Evolutionary conservation across 495 filamentous ascomycete genomes (phyloP), one percentile per base, ranked within the genome.

Genomic region (Xylaria sp.): DNA sequence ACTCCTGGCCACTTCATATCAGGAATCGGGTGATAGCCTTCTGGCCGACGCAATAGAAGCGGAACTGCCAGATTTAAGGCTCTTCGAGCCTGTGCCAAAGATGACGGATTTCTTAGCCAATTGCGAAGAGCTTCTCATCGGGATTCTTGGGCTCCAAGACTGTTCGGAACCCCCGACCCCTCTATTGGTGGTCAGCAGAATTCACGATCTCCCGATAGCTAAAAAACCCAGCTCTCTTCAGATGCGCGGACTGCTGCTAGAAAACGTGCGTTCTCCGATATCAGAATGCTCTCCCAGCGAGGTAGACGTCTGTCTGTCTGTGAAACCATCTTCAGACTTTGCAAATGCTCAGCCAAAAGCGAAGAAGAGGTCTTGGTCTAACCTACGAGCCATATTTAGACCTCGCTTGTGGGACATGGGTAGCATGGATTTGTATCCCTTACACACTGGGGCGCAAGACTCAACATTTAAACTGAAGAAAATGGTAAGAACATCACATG

Each of bases 21-120:
- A 62, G 29, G 55, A 72, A 53, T 61, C 70, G 11, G 70, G 70
- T 40, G 43, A 72, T 19, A 72, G 41, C 17, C 63, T 67, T 33
- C 33, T 72, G 7, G 70, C 70, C 17, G 62, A 72, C 35, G 70
- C 70, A 35, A 72, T 72, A 19, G 70, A 72, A 35, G 70, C 70
- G 9, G 70, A 72, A 59, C 14, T 72, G 14, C 70, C 70, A 5
- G 70, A 59, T 44, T 17, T 72, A n/a, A 68, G 43, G 14, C 55
- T 72, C 24, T 62, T 17, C 21, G 70, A 72, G 33, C 70, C 70
- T 41, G 31, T 72, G n/a, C 70, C 70, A 35, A 72, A 57, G 61
- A 68, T 72, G 62, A 57, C 66, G 21, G 70, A 72, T n/a, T 72
- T 67, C 24, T 31, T 72, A n/a, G 41, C 40, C 55, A 26, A 44